Conservation (phyloP, 164 flowering plant genomes). For the Kalanchoe fedtschenkoi region DNA sequence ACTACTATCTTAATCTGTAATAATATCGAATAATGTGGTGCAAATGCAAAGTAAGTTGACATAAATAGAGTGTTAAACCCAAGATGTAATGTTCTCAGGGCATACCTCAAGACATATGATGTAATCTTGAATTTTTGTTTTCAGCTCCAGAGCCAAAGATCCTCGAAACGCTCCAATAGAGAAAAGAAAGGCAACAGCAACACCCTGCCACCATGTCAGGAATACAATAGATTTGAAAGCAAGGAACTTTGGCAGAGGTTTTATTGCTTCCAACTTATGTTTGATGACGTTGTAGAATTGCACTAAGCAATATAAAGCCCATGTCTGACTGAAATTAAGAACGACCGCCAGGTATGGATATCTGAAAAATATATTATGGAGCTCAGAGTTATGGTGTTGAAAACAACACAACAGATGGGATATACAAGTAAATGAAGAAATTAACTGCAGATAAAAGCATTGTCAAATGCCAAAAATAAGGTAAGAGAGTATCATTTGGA, state of each 20-base stretch:
- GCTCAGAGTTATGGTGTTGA: conserved; percentile 2
- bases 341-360: conserved; percentile 93
- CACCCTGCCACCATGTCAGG: conserved; percentile 99
- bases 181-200: conserved; percentile 85
- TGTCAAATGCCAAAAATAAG: background rate
- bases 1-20: too few species aligned
- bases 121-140: conserved; percentile 86
- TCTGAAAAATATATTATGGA: conserved; percentile 42
- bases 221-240: conserved; percentile 90
- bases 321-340: conserved; percentile 92
- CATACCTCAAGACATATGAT: conserved; percentile 93
- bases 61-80: background rate
- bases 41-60: background rate
- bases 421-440: background rate
- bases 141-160: conserved; percentile 68
- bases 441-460: background rate
- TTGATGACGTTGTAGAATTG: conserved; percentile 89
- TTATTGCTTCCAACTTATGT: conserved; percentile 76
- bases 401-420: background rate
- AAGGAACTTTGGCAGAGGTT: conserved; percentile 89
- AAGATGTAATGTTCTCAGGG: background rate
- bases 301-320: conserved; percentile 97
- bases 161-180: conserved; percentile 83
- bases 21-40: too few species aligned
- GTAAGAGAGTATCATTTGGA: background rate